Percentiles rank a stretch among this genome's conserved stretches.
phyloP scores from a whole-genome alignment of 2,329 filamentous ascomycete genomes.

The Paecilomyces sp. region DNA sequence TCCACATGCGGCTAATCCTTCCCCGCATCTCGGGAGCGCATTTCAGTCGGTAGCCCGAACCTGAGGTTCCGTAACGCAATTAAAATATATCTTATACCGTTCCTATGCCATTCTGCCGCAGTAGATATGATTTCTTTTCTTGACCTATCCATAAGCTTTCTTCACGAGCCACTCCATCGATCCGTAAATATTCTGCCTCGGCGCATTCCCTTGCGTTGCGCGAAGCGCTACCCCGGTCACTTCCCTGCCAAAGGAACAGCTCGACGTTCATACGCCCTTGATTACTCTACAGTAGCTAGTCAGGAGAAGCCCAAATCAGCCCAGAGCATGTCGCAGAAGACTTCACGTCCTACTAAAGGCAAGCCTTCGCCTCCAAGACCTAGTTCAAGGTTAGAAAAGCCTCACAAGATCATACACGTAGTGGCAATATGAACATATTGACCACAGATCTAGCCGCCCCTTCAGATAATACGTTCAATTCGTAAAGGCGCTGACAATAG shows the following conservation, averaged over 20 bases:
- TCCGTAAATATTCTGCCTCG: not conserved
- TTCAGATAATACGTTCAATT: not conserved
- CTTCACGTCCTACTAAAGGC: conserved; percentile 23
- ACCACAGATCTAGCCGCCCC: not conserved
- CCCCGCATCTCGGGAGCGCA: not conserved
- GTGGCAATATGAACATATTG: not conserved
- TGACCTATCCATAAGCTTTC: not conserved
- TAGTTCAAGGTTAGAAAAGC: conserved; percentile 51
- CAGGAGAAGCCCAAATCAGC: not conserved
- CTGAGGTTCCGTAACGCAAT: not conserved
- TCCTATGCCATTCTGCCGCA: not conserved
- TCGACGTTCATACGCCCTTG: not conserved
- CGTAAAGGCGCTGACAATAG: not conserved
- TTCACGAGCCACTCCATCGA: not conserved
- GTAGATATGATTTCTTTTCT: not conserved
- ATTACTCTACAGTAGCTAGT: not conserved
- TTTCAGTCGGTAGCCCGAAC: not conserved
- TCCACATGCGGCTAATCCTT: not conserved
- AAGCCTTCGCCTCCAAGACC: conserved; percentile 48
- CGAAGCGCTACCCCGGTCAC: not conserved
- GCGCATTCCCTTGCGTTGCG: not conserved
- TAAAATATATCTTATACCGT: not conserved
- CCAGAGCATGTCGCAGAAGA: conserved; percentile 16
- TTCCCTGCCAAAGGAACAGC: not conserved
- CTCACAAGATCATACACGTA: not conserved